Evolutionary conservation across 306 rosid genomes (phyloP).

Genomic region (Trifolium fragiferum): DNA sequence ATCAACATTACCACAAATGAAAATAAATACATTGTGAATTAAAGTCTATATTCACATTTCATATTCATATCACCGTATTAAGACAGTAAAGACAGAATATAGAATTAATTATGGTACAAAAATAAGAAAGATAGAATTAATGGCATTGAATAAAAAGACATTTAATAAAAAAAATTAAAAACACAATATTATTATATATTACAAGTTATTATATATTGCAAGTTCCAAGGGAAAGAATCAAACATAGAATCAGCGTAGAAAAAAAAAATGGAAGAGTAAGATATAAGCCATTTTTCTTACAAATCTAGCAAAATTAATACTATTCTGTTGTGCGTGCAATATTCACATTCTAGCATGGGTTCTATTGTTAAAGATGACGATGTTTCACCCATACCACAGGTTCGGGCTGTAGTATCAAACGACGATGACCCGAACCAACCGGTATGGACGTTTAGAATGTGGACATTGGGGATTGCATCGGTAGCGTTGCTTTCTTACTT

Average conservation of each 20-base stretch:
- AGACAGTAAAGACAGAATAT: neutral
- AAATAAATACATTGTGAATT: neutral
- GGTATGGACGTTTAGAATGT: constrained; percentile 83
- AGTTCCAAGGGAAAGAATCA: neutral
- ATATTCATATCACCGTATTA: neutral
- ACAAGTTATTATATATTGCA: too few species aligned
- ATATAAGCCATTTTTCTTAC: too few species aligned
- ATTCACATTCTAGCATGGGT: neutral
- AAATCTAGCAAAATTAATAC: neutral
- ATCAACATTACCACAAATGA: neutral
- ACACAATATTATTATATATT: too few species aligned
- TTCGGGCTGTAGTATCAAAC: constrained; percentile 59
- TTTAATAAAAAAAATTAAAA: too few species aligned
- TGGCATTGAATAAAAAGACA: neutral
- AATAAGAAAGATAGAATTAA: neutral
- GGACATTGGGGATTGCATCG: constrained; percentile 61
- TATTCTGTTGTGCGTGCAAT: neutral
- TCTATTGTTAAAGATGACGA: constrained; percentile 27
- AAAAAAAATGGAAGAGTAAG: neutral
- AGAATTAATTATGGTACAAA: too few species aligned
- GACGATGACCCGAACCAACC: constrained; percentile 61
- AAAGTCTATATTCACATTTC: neutral
- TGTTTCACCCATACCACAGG: constrained; percentile 65
- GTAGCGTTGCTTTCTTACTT: constrained; percentile 63
- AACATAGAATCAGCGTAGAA: too few species aligned